These are phyloP conservation scores for Lachancea fermentati DNA, from an alignment of 805 yeast genomes.

Conservation along the genomic window DNA sequence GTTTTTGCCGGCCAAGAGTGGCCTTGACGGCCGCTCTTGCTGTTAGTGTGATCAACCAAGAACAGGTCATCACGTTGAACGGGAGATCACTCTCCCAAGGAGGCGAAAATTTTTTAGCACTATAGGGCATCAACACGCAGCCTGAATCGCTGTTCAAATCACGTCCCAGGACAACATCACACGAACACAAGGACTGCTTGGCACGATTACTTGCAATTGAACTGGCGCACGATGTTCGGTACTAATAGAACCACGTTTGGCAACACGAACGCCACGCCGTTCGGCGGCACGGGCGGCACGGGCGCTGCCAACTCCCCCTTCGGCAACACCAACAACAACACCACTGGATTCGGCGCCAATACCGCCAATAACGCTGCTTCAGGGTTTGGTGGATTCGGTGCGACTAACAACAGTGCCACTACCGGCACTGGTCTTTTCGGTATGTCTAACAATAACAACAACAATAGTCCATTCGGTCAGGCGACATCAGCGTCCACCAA, in stretches of 20 bases:
- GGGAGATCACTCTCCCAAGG: too few species aligned
- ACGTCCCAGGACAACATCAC: too few species aligned
- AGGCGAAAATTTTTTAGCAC: neutral
- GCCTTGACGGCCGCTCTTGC: too few species aligned
- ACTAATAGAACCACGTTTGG: constrained; percentile 27
- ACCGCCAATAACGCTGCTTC: constrained; percentile 27
- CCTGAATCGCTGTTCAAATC: neutral
- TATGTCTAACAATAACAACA: constrained; percentile 21
- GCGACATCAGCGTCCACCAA: constrained; percentile 20
- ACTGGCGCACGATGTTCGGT: constrained; percentile 15
- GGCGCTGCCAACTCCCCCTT: constrained; percentile 29
- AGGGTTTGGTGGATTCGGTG: constrained; percentile 33
- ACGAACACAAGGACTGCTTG: neutral
- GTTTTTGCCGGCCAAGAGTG: too few species aligned
- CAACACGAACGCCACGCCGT: constrained; percentile 23
- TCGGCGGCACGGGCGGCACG: constrained; percentile 16
- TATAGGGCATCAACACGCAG: neutral
- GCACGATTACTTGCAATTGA: neutral
- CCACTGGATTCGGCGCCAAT: constrained; percentile 36
- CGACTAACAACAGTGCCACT: constrained; percentile 13
- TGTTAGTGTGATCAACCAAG: too few species aligned
- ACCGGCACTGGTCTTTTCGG: constrained; percentile 26
- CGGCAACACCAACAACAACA: constrained; percentile 26
- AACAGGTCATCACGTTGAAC: too few species aligned
- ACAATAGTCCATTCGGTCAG: constrained; percentile 20